These are phyloP conservation scores for Strobilomyces confusus DNA, from an alignment of 768 basidiomycete species.

Conservation along the genomic window DNA sequence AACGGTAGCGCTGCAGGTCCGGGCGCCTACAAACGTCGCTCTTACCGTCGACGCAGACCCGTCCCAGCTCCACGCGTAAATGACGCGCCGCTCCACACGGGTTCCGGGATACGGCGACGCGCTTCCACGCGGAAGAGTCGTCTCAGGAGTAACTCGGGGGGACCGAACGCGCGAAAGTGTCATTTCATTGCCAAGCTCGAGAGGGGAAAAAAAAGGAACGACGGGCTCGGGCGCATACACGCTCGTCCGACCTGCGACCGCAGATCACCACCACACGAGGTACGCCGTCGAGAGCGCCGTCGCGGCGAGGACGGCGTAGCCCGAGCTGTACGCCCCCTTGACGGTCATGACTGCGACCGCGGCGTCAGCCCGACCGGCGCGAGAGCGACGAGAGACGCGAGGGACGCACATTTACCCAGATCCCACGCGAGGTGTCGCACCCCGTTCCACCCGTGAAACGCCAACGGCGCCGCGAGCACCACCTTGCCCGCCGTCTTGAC, in stretches of 20 bases:
- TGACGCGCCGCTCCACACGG: too few relatives aligned
- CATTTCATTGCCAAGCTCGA: not conserved
- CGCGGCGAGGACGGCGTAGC: constrained; percentile 80
- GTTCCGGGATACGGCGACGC: too few relatives aligned
- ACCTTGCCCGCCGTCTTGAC: constrained; percentile 76
- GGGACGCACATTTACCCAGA: constrained; percentile 72
- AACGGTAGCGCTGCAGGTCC: too few relatives aligned
- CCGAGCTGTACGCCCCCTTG: constrained; percentile 75
- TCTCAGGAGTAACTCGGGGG: too few relatives aligned
- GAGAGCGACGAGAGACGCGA: not conserved
- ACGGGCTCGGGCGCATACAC: not conserved
- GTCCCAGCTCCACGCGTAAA: too few relatives aligned
- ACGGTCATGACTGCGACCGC: constrained; percentile 61
- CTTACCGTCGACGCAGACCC: too few relatives aligned
- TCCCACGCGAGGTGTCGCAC: constrained; percentile 92
- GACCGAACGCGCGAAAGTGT: too few relatives aligned
- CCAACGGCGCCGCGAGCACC: constrained; percentile 80
- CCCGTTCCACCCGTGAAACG: constrained; percentile 90
- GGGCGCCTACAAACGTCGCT: too few relatives aligned
- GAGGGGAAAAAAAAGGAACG: not conserved
- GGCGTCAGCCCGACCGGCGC: too few relatives aligned
- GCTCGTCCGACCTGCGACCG: constrained; percentile 12
- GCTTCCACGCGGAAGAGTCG: too few relatives aligned
- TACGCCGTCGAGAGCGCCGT: constrained; percentile 72
- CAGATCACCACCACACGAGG: constrained; percentile 36